Evolutionary conservation across 2,329 filamentous ascomycete genomes (phyloP).

Genomic region (Rhinocladiella mackenziei): DNA sequence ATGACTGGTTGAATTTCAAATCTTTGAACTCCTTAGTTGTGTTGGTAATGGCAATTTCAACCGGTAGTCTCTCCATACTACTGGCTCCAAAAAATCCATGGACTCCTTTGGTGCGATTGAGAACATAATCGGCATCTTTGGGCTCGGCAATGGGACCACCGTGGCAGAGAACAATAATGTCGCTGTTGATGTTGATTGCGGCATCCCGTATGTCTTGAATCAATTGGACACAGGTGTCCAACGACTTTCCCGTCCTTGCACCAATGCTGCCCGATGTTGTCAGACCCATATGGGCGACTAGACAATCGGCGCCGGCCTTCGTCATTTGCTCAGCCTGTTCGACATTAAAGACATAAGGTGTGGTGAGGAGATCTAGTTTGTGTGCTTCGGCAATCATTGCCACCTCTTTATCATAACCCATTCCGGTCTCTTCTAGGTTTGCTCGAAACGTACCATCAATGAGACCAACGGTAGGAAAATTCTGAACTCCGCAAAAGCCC

Average conservation of each 20-base stretch:
- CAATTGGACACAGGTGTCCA: conserved; percentile 61
- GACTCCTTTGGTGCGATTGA: conserved; percentile 58
- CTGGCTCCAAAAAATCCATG: conserved; percentile 70
- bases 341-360: conserved; percentile 65
- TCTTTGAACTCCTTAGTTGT: conserved; percentile 55
- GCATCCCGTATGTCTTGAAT: conserved; percentile 63
- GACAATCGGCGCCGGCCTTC: conserved; percentile 60
- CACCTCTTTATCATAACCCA: conserved; percentile 65
- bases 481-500: conserved; percentile 67
- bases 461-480: conserved; percentile 65
- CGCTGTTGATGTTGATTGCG: conserved; percentile 50
- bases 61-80: conserved; percentile 65
- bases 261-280: conserved; percentile 64
- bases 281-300: conserved; percentile 66
- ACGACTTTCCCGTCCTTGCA: conserved; percentile 55
- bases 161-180: conserved; percentile 66
- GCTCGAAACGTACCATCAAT: conserved; percentile 65
- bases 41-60: conserved; percentile 61
- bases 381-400: conserved; percentile 61
- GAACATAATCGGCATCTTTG: conserved; percentile 60
- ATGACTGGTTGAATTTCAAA: conserved; percentile 30
- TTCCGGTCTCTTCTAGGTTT: conserved; percentile 68
- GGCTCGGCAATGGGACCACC: conserved; percentile 65
- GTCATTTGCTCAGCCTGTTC: conserved; percentile 62
- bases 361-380: conserved; percentile 59